phyloP scores from a whole-genome alignment of 192 early-diverging fungal genomes.

The Lunasporangiospora selenospora region DNA sequence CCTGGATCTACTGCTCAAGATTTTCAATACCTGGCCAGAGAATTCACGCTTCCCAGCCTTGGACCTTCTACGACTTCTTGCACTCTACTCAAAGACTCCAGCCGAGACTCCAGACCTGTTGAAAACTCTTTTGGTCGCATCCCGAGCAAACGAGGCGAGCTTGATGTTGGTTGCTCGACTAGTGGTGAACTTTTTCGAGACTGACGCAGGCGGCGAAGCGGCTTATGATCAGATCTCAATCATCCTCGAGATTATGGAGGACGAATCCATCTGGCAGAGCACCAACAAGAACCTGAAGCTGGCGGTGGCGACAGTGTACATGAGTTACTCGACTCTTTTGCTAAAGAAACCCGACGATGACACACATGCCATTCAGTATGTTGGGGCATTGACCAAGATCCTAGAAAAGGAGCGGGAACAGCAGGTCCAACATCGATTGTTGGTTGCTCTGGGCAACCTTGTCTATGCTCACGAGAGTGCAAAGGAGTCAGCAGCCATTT shows the following conservation, averaged over 20 bases:
- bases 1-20: conserved; percentile 54
- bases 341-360: conserved; percentile 48
- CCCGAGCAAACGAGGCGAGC: conserved; percentile 67
- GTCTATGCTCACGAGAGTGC: conserved; percentile 51
- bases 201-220: conserved; percentile 50
- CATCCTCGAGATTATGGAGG: conserved; percentile 32
- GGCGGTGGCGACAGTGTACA: conserved; percentile 40
- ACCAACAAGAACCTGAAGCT: conserved; percentile 49
- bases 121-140: conserved; percentile 43
- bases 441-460: conserved; percentile 72
- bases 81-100: conserved; percentile 58
- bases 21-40: conserved; percentile 74
- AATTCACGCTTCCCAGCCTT: conserved; percentile 58
- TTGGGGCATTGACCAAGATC: conserved; percentile 58
- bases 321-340: conserved; percentile 58
- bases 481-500: conserved; percentile 42
- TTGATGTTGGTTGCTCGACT: conserved; percentile 79
- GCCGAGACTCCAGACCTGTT: conserved; percentile 54
- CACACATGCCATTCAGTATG: conserved; percentile 59
- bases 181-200: conserved; percentile 76
- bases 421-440: conserved; percentile 63
- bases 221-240: conserved; percentile 22
- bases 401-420: conserved; percentile 63
- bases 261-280: conserved; percentile 37
- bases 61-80: conserved; percentile 80